Evolutionary conservation across 176 grass and related monocot species (phyloP), one percentile per base, ranked within the genome.

Genomic region (Oryza nivara): DNA sequence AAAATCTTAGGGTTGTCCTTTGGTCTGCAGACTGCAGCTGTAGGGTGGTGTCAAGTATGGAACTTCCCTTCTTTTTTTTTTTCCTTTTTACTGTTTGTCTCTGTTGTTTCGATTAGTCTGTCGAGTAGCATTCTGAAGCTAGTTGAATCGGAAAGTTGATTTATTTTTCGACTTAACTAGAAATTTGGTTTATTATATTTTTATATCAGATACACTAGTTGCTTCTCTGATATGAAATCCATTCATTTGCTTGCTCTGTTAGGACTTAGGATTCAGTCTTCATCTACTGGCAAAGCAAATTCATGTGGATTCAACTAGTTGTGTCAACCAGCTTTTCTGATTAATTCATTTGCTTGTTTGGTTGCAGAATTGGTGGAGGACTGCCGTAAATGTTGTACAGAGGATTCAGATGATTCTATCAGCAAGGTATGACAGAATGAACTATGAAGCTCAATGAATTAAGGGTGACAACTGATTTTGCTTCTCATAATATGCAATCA

Each of bases 391-490:
- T 99, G 97, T 74, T 99, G 97, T 85, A 92, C 93, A 4, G 93
- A 99, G 84, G 97, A 99, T 96, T 94, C 97, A 67, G 92, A 99
- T 58, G 91, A 96, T 90, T 99, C 92, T 77, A 86, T 91, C 66
- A 96, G 90, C 76, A 96, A 99, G 93, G 97, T 96, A 84, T 85
- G 35, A 36, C 35, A 4, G 35, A 36, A 36, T 36, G 68, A 72
- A 52, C 35, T 86, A 80, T 85, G 63, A 76, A 69, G 54, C 32
- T 46, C 54, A 34, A 81, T 68, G 26, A 78, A 70, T 58, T 51
- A 51, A 3, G 20, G 47, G 84, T n/a, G 49, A 28, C 4, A 73
- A 41, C 34, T 65, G n/a, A 3, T 36, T 89, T 87, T 77, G 22
- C 46, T 40, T 67, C 25, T 76, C 41, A 51, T 69, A 82, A 11